Evolutionary conservation across 2,329 filamentous ascomycete genomes (phyloP).

Genomic region (Cladosporium cucumerinum): DNA sequence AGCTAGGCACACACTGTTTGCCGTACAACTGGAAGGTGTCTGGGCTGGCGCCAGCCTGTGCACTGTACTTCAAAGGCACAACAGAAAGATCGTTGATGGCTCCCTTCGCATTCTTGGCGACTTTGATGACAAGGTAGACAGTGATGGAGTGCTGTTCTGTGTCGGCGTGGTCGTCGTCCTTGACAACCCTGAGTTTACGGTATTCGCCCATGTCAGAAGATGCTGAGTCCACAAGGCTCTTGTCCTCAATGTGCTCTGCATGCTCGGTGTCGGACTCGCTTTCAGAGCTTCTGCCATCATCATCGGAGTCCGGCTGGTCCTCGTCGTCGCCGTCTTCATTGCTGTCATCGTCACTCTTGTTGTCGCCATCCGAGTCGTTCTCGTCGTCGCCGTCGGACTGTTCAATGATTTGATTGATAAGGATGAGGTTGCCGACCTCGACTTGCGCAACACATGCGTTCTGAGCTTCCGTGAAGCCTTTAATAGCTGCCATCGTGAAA

Average conservation of each 20-base stretch:
- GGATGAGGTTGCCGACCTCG: constrained; percentile 23
- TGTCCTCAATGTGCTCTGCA: constrained; percentile 14
- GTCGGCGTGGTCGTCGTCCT: background rate
- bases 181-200: background rate
- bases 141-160: background rate
- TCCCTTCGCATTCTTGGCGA: constrained; percentile 18
- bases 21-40: constrained; percentile 26
- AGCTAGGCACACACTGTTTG: constrained; percentile 17
- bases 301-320: background rate
- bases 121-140: constrained; percentile 14
- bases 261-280: constrained; percentile 6
- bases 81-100: constrained; percentile 18
- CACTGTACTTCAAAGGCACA: background rate
- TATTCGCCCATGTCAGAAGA: background rate
- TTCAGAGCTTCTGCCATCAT: background rate
- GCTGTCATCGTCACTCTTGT: background rate
- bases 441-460: constrained; percentile 17
- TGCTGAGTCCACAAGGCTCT: background rate
- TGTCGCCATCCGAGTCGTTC: constrained; percentile 14
- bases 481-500: constrained; percentile 20
- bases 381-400: constrained; percentile 17
- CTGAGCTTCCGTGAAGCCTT: constrained; percentile 21
- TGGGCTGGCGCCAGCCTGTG: background rate
- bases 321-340: constrained; percentile 14
- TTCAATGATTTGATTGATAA: constrained; percentile 14